Evolutionary conservation across 108 stramenopile species (phyloP), one percentile per base, ranked within the genome.

Genomic region (Nannochloropsis salina): DNA sequence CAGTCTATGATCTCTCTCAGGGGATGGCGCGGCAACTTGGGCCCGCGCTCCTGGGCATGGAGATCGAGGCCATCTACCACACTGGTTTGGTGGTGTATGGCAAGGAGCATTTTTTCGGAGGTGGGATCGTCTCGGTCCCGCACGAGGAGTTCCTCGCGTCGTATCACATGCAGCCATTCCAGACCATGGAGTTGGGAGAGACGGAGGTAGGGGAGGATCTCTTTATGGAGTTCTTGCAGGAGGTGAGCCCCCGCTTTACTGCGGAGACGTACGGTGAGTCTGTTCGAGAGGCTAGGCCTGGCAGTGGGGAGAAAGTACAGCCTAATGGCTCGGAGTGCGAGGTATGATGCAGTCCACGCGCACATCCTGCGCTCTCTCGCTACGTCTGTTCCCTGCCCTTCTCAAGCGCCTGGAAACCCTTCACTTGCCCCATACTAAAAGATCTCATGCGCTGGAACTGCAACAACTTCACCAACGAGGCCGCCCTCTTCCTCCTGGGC

Each of bases 401-500:
- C 31, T 31, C 31, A 31, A 31, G 0, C 31, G 31, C 31, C 31
- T 31, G 31, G 31, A 31, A 31, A 31, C 61, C 61, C 61, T 8
- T 8, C n/a, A 4, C 61, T 4, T n/a, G 20, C 61, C n/a, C 61
- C 61, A 15, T 74, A 15, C 61, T n/a, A 15, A 3, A 10, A 74
- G 87, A 92, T 84, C 90, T 92, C 42, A 45, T 92, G 42, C 43
- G 83, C 41, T 84, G 91, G 85, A 92, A 92, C 89, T 92, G 91
- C 87, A 92, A 92, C 44, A 89, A 91, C 83, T 92, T 91, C 84
- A 43, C 85, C 12, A 87, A 92, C 89, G 89, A 84, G 82, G 84
- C 45, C 41, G 44, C 85, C 2, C 51, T 43, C n/a, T 92, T 92
- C 44, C 86, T 91, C 15, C 87, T 92, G 9, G 91, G 86, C 42